Conservation (phyloP, 176 grass and related monocot genomes). For the Oryza nivara region DNA sequence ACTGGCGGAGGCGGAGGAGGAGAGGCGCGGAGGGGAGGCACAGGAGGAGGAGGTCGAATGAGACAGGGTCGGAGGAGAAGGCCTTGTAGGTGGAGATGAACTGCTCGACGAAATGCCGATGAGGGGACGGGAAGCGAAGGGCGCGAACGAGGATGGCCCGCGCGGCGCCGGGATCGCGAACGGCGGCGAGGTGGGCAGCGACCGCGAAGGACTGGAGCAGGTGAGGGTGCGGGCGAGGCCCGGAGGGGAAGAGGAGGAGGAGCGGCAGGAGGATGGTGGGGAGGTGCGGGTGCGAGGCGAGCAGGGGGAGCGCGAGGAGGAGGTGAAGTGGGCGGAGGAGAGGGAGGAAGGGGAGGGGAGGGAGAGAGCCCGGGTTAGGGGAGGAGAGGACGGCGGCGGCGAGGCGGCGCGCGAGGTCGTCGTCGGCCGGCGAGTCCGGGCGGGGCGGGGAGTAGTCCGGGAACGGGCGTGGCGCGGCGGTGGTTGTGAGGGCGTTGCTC, state of each 20-base stretch:
- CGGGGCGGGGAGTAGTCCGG: conserved; percentile 64
- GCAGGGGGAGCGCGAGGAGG: conserved; percentile 60
- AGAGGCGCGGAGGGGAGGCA: conserved; percentile 59
- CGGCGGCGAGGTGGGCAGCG: conserved; percentile 58
- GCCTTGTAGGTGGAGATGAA: conserved; percentile 83
- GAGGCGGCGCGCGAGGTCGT: conserved; percentile 54
- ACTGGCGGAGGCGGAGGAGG: conserved; percentile 66
- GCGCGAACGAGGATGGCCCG: conserved; percentile 50
- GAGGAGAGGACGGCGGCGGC: conserved; percentile 56
- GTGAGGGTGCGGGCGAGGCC: conserved; percentile 44
- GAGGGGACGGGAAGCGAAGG: conserved; percentile 49
- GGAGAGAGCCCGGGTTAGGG: conserved; percentile 22
- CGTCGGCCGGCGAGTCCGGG: conserved; percentile 55
- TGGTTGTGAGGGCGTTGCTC: background rate
- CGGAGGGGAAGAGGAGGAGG: conserved; percentile 52
- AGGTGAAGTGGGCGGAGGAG: conserved; percentile 52
- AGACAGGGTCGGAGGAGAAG: conserved; percentile 76
- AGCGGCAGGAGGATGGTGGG: conserved; percentile 54
- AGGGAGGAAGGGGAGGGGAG: conserved; percentile 45
- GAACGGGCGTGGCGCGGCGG: conserved; percentile 43
- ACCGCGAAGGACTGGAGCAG: conserved; percentile 56
- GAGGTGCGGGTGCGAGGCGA: conserved; percentile 54
- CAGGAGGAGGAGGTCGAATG: conserved; percentile 78
- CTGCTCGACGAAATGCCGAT: conserved; percentile 65
- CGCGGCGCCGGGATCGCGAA: conserved; percentile 45